Evolutionary conservation across 78 protist genomes (phyloP), one percentile per base, ranked within the genome.

Genomic region (Cavenderia fasciculata): DNA sequence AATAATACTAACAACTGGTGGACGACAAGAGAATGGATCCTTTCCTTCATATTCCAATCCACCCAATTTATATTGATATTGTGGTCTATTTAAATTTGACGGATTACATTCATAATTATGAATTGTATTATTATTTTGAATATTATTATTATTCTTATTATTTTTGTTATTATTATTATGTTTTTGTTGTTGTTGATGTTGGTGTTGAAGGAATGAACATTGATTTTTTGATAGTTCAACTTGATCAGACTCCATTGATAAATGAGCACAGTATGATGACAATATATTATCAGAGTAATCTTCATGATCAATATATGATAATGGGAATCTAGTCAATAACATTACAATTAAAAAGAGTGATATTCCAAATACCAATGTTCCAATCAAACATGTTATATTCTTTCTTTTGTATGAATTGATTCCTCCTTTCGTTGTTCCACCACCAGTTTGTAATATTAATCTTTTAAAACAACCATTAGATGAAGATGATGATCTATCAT

Each of bases 91-190:
- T 25, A 29, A 29, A 16, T 68, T 51, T 4, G 38, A 19, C 18
- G 90, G 90, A 27, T 69, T 82, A 23, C 90, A 82, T 34, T 46
- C 40, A 57, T 82, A 82, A 54, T 68, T 70, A 27, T 2, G n/a
- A 4, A 16, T 34, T 38, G 7, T 59, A 6, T 6, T 44, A n/a
- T n/a, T n/a, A n/a, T n/a, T n/a, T n/a, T n/a, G n/a, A n/a, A n/a
- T n/a, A n/a, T n/a, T n/a, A n/a, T n/a, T n/a, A n/a, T n/a, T n/a
- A n/a, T n/a, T n/a, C n/a, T n/a, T n/a, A n/a, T n/a, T n/a, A n/a
- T n/a, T n/a, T n/a, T n/a, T n/a, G n/a, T n/a, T n/a, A n/a, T n/a
- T n/a, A n/a, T n/a, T n/a, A n/a, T n/a, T n/a, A n/a, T n/a, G n/a
- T n/a, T n/a, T n/a, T n/a, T n/a, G n/a, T n/a, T n/a, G n/a, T n/a